phyloP scores from a whole-genome alignment of 306 rosid species.

The Begonia peltatifolia region DNA sequence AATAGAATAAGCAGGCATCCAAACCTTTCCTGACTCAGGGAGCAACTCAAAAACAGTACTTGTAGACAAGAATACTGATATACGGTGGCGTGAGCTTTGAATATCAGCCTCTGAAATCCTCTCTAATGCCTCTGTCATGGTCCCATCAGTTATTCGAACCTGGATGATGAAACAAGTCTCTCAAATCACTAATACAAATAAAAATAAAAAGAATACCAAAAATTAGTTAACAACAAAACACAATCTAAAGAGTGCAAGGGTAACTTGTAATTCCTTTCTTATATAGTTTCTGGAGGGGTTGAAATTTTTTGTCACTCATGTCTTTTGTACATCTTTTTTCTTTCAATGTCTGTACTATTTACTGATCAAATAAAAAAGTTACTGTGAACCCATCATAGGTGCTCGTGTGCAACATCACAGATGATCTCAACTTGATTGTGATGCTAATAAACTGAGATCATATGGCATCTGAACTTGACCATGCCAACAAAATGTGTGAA shows the following conservation, averaged over 20 bases:
- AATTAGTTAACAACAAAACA: neutral
- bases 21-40: slow-evolving; percentile 95
- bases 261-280: too few species aligned
- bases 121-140: slow-evolving; percentile 43
- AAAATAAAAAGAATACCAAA: neutral
- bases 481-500: too few species aligned
- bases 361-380: too few species aligned
- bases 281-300: too few species aligned
- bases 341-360: too few species aligned
- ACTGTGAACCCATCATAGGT: too few species aligned
- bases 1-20: slow-evolving; percentile 18
- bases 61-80: slow-evolving; percentile 48
- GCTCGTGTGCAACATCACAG: neutral
- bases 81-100: slow-evolving; percentile 52
- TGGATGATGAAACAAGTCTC: neutral
- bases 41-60: slow-evolving; percentile 64
- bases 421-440: neutral
- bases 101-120: slow-evolving; percentile 40
- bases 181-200: neutral
- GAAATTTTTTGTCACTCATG: too few species aligned
- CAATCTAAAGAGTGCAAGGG: too few species aligned
- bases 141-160: neutral
- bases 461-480: neutral
- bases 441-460: neutral
- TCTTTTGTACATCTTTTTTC: too few species aligned